Evolutionary conservation across 2,329 filamentous ascomycete genomes (phyloP).

Genomic region (Trichophyton simii): DNA sequence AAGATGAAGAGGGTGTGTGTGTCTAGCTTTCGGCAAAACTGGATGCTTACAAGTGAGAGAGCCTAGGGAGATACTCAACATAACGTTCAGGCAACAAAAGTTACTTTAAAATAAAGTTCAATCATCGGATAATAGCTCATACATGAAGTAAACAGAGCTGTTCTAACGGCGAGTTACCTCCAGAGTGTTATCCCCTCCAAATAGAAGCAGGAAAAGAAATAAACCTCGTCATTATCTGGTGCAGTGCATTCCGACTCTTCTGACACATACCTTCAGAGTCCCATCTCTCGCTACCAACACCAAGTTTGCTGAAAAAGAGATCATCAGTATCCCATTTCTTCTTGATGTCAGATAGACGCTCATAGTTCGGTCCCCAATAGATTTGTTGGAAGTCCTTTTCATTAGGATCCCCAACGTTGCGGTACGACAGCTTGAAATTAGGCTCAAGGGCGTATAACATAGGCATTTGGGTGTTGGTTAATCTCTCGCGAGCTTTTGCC

Average conservation of each 20-base stretch:
- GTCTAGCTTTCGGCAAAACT: no score
- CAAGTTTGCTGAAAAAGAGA: constrained; percentile 7
- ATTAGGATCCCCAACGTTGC: constrained; percentile 10
- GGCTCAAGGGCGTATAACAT: constrained; percentile 8
- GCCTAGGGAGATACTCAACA: not conserved
- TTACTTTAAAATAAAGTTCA: not conserved
- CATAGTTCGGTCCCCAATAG: constrained; percentile 11
- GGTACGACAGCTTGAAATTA: constrained; percentile 5
- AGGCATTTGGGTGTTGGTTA: constrained; percentile 8
- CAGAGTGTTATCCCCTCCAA: not conserved
- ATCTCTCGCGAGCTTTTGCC: not conserved
- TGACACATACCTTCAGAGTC: constrained; percentile 7
- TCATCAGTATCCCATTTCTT: constrained; percentile 6
- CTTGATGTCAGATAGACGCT: constrained; percentile 7
- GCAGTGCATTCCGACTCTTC: not conserved
- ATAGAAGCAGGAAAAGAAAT: not conserved
- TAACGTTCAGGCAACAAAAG: not conserved
- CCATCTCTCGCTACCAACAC: constrained; percentile 10
- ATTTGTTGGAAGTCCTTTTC: constrained; percentile 9
- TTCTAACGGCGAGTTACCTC: not conserved
- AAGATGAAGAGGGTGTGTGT: no score
- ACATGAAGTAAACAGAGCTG: not conserved
- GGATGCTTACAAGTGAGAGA: not conserved
- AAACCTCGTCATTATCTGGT: not conserved
- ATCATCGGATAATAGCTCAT: not conserved